Base-by-base conservation (phyloP, 2,329 filamentous ascomycete genomes). In the Salinomyces thailandicus region DNA sequence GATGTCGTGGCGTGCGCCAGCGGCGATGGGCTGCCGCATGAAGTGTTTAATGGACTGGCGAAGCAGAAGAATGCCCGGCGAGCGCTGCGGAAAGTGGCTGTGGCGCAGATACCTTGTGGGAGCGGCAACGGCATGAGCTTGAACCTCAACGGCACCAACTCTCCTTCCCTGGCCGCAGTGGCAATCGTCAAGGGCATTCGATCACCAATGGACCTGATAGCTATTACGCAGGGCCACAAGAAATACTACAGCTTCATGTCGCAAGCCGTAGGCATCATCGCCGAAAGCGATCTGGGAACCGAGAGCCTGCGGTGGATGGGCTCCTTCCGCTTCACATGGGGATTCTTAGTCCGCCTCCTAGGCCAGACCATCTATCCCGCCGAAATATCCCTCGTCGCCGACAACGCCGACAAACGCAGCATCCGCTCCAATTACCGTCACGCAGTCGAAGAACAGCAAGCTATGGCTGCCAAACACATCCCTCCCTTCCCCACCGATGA, bases 291-390 rank as follows among this genome's bases (percentile, higher is more conserved):
- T 59, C 68, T 98, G 9, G 87, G 75, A 2, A 98, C 91, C 0
- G 91, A 98, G 52, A 68, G 93, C 53, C 63, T 96, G 44, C 79
- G 91, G 29, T 96, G 89, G 87, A 87, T 98, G 81, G 91, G 91
- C 13, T 72, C 73, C 32, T 71, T 77, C 18, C 76, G 91, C 36
- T 98, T 98, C 52, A 86, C 83, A 0, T 81, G 81, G 52, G 91
- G 91, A 5, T 77, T 94, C 43, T 55, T 93, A n/a, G 69, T 79
- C 44, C 75, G 87, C 17, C 68, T 95, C 13, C 66, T 93, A 31
- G 72, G 75, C 37, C 80, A 84, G 55, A 83, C 75, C 19, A 69
- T 82, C 15, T 96, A 94, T 57, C 91, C 91, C 0, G 93, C 85
- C 56, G 86, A 96, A 50, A 66, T 96, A 39, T 82, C 86, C 5